Evolutionary conservation across 805 yeast species (phyloP).

Genomic region (Osmozyma mogii): DNA sequence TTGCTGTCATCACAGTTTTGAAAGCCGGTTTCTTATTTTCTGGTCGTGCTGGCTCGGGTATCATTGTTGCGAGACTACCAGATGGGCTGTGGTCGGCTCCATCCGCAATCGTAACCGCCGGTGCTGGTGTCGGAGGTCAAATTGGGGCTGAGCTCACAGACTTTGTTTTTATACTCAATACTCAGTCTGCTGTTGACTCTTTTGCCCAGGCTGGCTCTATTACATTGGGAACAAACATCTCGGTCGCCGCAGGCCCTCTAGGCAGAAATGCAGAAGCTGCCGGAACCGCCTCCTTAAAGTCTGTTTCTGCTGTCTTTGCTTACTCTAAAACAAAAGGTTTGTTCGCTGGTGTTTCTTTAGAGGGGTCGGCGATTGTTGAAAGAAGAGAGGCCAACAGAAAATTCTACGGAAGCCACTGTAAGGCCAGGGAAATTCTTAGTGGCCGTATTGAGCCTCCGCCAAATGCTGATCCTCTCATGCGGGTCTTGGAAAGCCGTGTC

Average conservation of each 20-base stretch:
- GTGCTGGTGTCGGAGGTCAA: slow-evolving; percentile 99
- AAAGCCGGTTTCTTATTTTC: slow-evolving; percentile 95
- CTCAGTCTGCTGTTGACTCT: slow-evolving; percentile 81
- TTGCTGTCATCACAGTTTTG: slow-evolving; percentile 86
- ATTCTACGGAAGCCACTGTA: slow-evolving; percentile 82
- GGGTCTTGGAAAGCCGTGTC: slow-evolving; percentile 79
- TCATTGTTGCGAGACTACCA: slow-evolving; percentile 85
- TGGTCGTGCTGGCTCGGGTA: slow-evolving; percentile 97
- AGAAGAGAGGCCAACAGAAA: slow-evolving; percentile 95
- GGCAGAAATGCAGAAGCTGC: slow-evolving; percentile 98
- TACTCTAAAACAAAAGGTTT: slow-evolving; percentile 95
- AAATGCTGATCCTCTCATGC: slow-evolving; percentile 77
- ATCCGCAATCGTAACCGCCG: slow-evolving; percentile 89
- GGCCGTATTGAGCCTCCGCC: slow-evolving; percentile 94
- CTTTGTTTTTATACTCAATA: slow-evolving; percentile 87
- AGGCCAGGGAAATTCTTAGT: slow-evolving; percentile 74
- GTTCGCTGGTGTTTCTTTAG: slow-evolving; percentile 95
- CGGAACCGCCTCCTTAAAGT: slow-evolving; percentile 81
- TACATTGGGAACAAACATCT: slow-evolving; percentile 90
- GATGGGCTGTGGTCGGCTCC: slow-evolving; percentile 99
- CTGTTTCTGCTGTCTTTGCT: slow-evolving; percentile 85
- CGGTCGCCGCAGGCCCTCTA: slow-evolving; percentile 95
- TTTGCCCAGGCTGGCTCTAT: slow-evolving; percentile 92
- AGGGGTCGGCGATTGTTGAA: slow-evolving; percentile 94
- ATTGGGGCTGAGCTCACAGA: slow-evolving; percentile 95